Base-by-base conservation (phyloP, 2,329 filamentous ascomycete genomes). In the Acephala macrosclerotiorum region DNA sequence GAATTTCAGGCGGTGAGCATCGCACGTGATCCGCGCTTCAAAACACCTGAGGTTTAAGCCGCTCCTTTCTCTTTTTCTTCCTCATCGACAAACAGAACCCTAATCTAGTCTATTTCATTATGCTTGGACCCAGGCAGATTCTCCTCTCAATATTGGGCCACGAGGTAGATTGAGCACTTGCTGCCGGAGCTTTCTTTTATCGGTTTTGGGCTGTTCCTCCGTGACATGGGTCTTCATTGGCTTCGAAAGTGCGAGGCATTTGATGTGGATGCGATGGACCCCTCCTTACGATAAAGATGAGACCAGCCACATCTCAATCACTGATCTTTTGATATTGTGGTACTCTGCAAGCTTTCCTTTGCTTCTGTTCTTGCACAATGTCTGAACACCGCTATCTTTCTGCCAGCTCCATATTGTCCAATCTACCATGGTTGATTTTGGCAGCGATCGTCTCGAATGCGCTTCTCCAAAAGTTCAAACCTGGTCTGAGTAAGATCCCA, bases 401-500 rank as follows among this genome's bases (percentile, higher is more conserved):
- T 49, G 20, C 45, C 7, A 22, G n/a, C 11, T 8, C n/a, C 14
- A 22, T 49, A 1, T 14, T 26, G 25, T 53, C 22, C 22, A 53
- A 33, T 33, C 22, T 53, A 12, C 49, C 49, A 29, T 53, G 49
- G 49, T 33, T 53, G 2, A 22, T 53, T 33, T 12, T 53, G 26
- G 14, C 49, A 12, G 9, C n/a, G 4, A 29, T n/a, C 12, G 26
- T n/a, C 14, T 26, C 25, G 12, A 53, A 53, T 26, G 49, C 25
- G 22, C 25, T 53, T 2, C 25, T 33, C 14, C 49, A 29, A 12
- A 53, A 53, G 25, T 53, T 29, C 49, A 53, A 53, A 22, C 14
- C 25, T 18, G 49, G 49, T 29, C 49, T 53, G 22, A 53, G 26
- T 33, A 26, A 53, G 49, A 60, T 69, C 45, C 72, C 72, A 1